Base-by-base conservation (phyloP, 2,329 filamentous ascomycete genomes). In the Escovopsis weberi region DNA sequence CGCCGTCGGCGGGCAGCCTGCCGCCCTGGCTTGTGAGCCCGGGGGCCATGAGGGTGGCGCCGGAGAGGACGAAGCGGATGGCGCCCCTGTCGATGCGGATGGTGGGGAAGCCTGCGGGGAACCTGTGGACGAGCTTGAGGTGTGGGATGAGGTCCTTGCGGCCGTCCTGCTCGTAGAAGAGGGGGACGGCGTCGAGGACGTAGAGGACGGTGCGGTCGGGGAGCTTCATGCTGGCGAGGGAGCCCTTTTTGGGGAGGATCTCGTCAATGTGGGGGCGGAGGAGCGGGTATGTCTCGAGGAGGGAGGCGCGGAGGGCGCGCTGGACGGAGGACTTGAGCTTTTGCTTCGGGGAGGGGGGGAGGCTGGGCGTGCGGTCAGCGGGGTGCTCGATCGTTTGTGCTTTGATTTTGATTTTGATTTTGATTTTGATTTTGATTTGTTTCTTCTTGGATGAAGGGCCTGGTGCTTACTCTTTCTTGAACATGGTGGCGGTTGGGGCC, bases 251-350 rank as follows among this genome's bases (percentile, higher is more conserved):
- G 40, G 91, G 91, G 51, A 98, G 72, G 54, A 96, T 79, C 61
- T 93, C 85, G 62, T 98, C 91, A 63, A 95, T 93, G 66, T 86
- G 76, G 1, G 85, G 84, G 51, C 79, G 78, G 41, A 96, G 81
- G 41, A 85, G 75, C 3, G 91, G 91, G 65, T 93, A 95, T 42
- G 83, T 83, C 45, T 85, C 73, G 50, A 91, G 69, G 51, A 96
- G 75, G 56, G 85, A 85, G 55, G 80, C 73, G 53, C 91, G 85
- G 54, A 98, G 80, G 50, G 70, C 76, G 57, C 91, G 85, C 69
- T 95, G 88, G 44, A 86, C 85, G 23, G 87, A 94, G 50, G 89
- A 95, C 68, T 96, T 98, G 64, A 96, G 85, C 72, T 96, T 96
- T 54, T 87, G 86, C 68, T 91, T 94, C 44, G 85, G 80, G 51